Conservation (phyloP, 2,329 filamentous ascomycete species). For the Venturia oleaginea region DNA sequence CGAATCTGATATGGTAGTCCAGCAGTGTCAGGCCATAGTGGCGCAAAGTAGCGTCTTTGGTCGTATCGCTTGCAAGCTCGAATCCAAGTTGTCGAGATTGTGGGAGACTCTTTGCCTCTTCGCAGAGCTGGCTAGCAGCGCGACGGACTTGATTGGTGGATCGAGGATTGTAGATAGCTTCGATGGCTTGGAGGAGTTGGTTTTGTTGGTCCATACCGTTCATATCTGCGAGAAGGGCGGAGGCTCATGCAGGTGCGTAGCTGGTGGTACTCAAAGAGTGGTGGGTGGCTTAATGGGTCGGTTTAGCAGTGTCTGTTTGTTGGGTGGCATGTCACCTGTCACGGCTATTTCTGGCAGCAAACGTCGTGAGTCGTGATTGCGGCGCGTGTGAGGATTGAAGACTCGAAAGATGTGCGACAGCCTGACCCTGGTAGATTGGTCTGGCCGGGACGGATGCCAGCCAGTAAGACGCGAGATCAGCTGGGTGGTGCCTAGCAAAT, state of each 20-base stretch:
- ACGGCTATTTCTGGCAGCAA: not conserved
- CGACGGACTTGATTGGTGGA: constrained; percentile 74
- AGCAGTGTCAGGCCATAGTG: constrained; percentile 91
- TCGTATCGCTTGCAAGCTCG: constrained; percentile 64
- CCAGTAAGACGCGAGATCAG: not conserved
- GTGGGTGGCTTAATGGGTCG: not conserved
- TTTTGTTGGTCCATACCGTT: constrained; percentile 13
- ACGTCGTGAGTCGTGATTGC: not conserved
- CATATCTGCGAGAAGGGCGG: constrained; percentile 6
- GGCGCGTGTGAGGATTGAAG: not conserved
- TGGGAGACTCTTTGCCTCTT: constrained; percentile 68
- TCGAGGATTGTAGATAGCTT: constrained; percentile 74
- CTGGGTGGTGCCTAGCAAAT: not conserved
- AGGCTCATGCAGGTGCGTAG: not conserved
- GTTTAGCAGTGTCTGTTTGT: not conserved
- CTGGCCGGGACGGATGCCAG: not conserved
- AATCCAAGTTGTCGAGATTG: constrained; percentile 82
- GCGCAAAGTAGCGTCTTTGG: constrained; percentile 71
- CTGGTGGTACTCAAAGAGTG: not conserved
- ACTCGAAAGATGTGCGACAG: not conserved
- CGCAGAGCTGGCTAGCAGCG: constrained; percentile 77
- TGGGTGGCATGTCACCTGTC: not conserved
- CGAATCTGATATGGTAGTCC: constrained; percentile 80
- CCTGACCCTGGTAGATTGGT: not conserved
- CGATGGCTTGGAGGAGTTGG: constrained; percentile 64